Evolutionary conservation across 768 basidiomycete species (phyloP).

Genomic region (Tricholomella constricta): DNA sequence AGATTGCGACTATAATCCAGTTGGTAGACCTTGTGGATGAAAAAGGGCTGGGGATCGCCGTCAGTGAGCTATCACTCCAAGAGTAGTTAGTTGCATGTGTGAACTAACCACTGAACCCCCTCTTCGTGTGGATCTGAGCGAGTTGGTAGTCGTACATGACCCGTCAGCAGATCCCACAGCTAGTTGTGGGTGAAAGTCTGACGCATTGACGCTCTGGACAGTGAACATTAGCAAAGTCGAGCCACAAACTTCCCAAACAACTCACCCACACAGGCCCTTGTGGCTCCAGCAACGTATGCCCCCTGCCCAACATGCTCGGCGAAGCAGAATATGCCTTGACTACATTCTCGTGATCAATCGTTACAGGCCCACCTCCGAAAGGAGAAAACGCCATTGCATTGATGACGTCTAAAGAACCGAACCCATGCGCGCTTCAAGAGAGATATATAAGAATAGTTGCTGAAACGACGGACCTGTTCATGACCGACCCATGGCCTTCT

Average conservation of each 20-base stretch:
- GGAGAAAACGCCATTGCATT: conserved; percentile 67
- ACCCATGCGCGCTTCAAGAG: neutral
- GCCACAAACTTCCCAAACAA: no score
- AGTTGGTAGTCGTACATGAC: conserved; percentile 72
- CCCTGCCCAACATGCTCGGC: conserved; percentile 72
- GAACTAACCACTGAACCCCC: conserved; percentile 70
- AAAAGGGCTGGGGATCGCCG: conserved; percentile 57
- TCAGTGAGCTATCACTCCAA: neutral
- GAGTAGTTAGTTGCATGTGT: no score
- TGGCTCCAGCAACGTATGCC: conserved; percentile 72
- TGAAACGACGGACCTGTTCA: conserved; percentile 60
- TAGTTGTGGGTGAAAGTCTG: conserved; percentile 87
- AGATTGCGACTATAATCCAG: conserved; percentile 83
- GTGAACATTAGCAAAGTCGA: neutral
- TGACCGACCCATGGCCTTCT: conserved; percentile 62
- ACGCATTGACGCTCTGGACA: conserved; percentile 65
- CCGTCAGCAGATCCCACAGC: conserved; percentile 87
- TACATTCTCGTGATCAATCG: conserved; percentile 82
- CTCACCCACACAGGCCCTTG: conserved; percentile 84
- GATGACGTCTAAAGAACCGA: conserved; percentile 67
- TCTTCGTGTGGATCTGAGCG: conserved; percentile 63
- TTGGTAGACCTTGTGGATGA: conserved; percentile 79
- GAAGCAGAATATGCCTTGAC: conserved; percentile 76
- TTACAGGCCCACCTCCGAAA: conserved; percentile 68
- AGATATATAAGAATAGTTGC: no score